Evolutionary conservation across 2,329 filamentous ascomycete genomes (phyloP), one percentile per base, ranked within the genome.

Genomic region (Penicillium sp.): DNA sequence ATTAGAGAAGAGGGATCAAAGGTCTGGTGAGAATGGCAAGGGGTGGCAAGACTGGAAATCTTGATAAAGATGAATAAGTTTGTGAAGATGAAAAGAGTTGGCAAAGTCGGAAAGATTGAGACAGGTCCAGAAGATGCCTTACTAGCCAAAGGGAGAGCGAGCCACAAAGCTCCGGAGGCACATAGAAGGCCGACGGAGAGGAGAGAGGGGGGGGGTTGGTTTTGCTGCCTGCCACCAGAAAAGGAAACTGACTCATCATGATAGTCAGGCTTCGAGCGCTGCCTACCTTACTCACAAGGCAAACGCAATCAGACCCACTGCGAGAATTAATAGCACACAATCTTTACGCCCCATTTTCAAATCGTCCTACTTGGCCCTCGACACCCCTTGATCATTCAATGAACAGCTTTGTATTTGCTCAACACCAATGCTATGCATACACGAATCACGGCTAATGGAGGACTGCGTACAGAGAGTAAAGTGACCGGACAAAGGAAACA

Each of bases 371-470:
- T 38, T 37, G 38, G 30, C 55, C 33, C 37, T 28, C 57, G 40
- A 30, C n/a, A 26, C 28, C 22, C 22, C 19, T 25, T 55, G 40
- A 10, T 43, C 22, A 28, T 55, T 62, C 61, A 68, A 65, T 66
- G 49, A 64, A 52, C 55, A 42, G 55, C 54, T 49, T 57, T 54
- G 45, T 35, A 63, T 65, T 64, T 46, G 60, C 58, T 64, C 52
- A 61, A 72, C 71, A 67, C 71, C 71, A 51, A 63, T 69, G 71
- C 68, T 75, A 73, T 75, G 70, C 67, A 70, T 66, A 65, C 60
- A 60, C 52, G 38, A 57, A 38, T 30, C 51, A 56, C 48, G 38
- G 25, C 14, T 22, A 53, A 5, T 7, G 38, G 25, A 55, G 37
- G 7, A 49, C 49, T 28, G 37, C 54, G 55, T 57, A 60, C 59